A percentile compares a stretch with the other conserved stretches of the same genome.
Evolutionary conservation across 768 basidiomycete species (phyloP).

Genomic region (Phlegmacium glaucopus): DNA sequence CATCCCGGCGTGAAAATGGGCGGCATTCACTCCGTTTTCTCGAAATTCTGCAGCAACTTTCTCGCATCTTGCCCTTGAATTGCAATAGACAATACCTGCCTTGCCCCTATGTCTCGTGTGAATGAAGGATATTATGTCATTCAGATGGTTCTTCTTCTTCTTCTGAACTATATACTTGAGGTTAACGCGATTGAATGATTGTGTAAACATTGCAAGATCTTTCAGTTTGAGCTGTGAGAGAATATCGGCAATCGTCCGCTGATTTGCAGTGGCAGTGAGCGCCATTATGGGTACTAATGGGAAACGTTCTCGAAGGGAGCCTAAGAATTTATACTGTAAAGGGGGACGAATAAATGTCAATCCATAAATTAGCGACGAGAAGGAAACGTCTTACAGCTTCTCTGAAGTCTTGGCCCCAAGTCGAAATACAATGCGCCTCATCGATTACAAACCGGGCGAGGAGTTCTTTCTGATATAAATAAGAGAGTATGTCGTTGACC

Average conservation of each 20-base stretch:
- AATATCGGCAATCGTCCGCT: constrained; percentile 76
- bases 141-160: constrained; percentile 39
- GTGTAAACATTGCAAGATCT: constrained; percentile 56
- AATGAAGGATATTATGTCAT: constrained; percentile 73
- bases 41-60: constrained; percentile 68
- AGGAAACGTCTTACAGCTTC: constrained; percentile 52
- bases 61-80: constrained; percentile 73
- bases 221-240: constrained; percentile 61
- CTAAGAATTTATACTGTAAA: constrained; percentile 64
- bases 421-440: constrained; percentile 92
- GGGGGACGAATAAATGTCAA: constrained; percentile 1
- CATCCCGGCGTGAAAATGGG: constrained; percentile 88
- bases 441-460: constrained; percentile 93
- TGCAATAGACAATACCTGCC: constrained; percentile 86
- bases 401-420: constrained; percentile 94
- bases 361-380: background rate
- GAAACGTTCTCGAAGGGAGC: constrained; percentile 66
- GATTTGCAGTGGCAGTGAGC: constrained; percentile 91
- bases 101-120: constrained; percentile 48
- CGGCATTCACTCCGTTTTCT: constrained; percentile 56
- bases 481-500: constrained; percentile 52
- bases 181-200: constrained; percentile 95
- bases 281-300: constrained; percentile 91
- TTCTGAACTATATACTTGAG: constrained; percentile 66
- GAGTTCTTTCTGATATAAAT: constrained; percentile 51